Conservation (phyloP, 2,329 filamentous ascomycete genomes). For the Sporothrix protearum region DNA sequence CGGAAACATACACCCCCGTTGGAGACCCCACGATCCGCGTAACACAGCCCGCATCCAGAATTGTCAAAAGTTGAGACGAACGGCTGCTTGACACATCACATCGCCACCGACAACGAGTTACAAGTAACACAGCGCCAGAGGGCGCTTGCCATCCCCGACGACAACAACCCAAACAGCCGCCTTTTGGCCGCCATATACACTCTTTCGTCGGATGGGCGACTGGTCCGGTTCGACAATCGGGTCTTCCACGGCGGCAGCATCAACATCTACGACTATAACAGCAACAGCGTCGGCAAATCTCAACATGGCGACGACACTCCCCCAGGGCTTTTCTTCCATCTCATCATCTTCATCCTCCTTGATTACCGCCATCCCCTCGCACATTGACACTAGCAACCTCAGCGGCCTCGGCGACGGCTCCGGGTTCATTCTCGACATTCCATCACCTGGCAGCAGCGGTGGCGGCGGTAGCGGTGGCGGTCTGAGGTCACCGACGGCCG, state of each 20-base stretch:
- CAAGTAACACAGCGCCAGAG: neutral
- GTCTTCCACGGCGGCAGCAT: conserved; percentile 26
- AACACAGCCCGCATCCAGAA: neutral
- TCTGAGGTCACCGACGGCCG: conserved; percentile 50
- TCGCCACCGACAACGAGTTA: neutral
- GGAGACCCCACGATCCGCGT: conserved; percentile 4
- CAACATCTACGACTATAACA: neutral
- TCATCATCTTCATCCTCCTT: conserved; percentile 29
- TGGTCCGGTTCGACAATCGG: conserved; percentile 46
- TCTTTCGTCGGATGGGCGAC: conserved; percentile 48
- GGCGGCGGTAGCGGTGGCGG: conserved; percentile 29
- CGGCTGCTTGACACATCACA: conserved; percentile 1
- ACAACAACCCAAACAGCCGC: neutral
- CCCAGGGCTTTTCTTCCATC: conserved; percentile 43
- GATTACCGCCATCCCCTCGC: neutral
- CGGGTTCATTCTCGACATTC: conserved; percentile 48
- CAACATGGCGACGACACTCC: conserved; percentile 37
- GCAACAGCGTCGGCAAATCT: neutral
- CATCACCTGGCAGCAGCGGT: conserved; percentile 42
- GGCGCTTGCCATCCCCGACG: neutral
- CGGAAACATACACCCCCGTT: neutral
- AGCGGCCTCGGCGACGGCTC: conserved; percentile 38
- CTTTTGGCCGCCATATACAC: conserved; percentile 33
- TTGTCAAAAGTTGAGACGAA: conserved; percentile 14
- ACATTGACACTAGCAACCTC: neutral